Conservation (phyloP, 768 basidiomycete genomes). For the Basidioascus undulatus region DNA sequence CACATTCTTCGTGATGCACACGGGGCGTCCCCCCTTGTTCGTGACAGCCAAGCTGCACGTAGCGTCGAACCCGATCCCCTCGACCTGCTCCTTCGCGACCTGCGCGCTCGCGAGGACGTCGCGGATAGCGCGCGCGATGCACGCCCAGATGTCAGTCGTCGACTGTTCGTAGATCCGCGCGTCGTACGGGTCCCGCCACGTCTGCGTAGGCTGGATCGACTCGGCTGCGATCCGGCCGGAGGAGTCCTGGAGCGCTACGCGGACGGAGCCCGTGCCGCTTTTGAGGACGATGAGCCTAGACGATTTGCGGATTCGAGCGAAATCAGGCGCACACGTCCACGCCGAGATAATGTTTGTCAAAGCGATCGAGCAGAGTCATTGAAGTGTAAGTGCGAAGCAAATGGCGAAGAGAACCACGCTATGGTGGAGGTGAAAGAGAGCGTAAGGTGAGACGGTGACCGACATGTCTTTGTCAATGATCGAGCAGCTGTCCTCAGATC, state of each 20-base stretch:
- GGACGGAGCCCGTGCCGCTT: constrained; percentile 81
- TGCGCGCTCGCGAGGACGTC: constrained; percentile 35
- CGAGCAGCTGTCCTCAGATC: no score
- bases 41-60: constrained; percentile 87
- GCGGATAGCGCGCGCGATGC: constrained; percentile 15
- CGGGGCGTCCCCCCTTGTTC: constrained; percentile 39
- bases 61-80: constrained; percentile 82
- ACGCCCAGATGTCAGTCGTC: constrained; percentile 34
- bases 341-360: constrained; percentile 21
- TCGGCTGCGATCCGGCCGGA: constrained; percentile 53
- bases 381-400: no score
- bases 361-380: no score
- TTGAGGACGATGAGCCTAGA: neutral
- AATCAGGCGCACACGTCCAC: constrained; percentile 20
- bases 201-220: constrained; percentile 53
- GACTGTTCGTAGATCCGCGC: constrained; percentile 94
- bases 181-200: constrained; percentile 62
- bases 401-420: no score
- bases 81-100: constrained; percentile 35
- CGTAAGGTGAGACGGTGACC: no score
- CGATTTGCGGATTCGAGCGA: no score
- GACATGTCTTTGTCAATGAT: no score
- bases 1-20: constrained; percentile 33
- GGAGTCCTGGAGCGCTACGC: constrained; percentile 49
- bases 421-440: no score